Conservation (phyloP, 257 asterid species). For the Haberlea rhodopensis region DNA sequence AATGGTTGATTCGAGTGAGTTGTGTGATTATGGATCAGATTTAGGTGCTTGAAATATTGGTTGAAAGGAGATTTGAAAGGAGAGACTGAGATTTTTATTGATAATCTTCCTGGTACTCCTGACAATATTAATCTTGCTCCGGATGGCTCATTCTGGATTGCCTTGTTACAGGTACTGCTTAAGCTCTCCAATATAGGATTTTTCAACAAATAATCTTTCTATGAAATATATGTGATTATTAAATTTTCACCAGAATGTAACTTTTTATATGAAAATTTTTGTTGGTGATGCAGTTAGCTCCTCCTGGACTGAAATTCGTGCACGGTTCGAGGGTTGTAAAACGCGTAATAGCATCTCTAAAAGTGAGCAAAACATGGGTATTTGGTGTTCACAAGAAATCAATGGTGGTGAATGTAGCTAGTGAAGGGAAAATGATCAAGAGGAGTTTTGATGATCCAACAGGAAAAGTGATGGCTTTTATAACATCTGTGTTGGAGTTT, state of each 20-base stretch:
- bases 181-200: not conserved
- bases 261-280: not conserved
- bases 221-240: not conserved
- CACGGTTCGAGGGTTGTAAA: conserved; percentile 36
- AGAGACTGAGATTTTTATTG: conserved; percentile 47
- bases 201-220: not conserved
- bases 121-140: conserved; percentile 76
- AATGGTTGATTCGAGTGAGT: not conserved
- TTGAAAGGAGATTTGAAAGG: conserved; percentile 48
- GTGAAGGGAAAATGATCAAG: conserved; percentile 43
- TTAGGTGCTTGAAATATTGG: conserved; percentile 71
- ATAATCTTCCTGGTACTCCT: conserved; percentile 58
- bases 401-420: conserved; percentile 53
- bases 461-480: conserved; percentile 52
- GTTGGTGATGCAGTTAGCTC: conserved; percentile 28
- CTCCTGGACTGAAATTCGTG: conserved; percentile 32
- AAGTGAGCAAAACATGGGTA: conserved; percentile 8
- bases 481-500: conserved; percentile 67
- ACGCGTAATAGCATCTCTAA: conserved; percentile 29
- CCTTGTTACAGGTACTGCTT: conserved; percentile 45
- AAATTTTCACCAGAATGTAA: not conserved
- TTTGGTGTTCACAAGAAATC: conserved; percentile 29
- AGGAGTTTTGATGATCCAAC: conserved; percentile 63
- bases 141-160: conserved; percentile 77
- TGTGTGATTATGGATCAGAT: conserved; percentile 34